Conservation (phyloP, 129 eudicot species). For the Flaveria bidentis region DNA sequence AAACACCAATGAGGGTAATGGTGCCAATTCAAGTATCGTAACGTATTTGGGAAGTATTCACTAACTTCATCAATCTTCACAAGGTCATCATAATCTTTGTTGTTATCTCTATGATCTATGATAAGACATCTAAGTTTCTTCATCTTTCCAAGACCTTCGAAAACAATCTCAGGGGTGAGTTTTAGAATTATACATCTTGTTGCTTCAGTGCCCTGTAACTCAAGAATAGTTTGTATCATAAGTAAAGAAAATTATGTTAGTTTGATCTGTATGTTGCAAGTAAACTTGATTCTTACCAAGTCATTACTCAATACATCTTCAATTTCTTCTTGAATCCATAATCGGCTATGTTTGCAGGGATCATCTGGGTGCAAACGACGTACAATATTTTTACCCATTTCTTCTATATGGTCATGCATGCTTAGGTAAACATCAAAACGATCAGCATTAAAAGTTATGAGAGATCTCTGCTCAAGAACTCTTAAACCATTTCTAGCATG, state of each 20-base stretch:
- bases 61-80: slow-evolving; percentile 1
- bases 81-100: background rate
- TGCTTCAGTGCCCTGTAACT: slow-evolving; percentile 13
- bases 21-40: slow-evolving; percentile 28
- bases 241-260: background rate
- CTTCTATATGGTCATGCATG: slow-evolving; percentile 42
- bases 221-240: background rate
- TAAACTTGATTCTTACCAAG: slow-evolving; percentile 16
- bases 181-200: slow-evolving; percentile 9
- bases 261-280: background rate
- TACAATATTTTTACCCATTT: slow-evolving; percentile 35
- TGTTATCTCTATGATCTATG: background rate
- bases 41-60: background rate
- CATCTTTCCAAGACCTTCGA: slow-evolving; percentile 17
- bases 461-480: slow-evolving; percentile 29
- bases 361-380: slow-evolving; percentile 5
- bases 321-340: slow-evolving; percentile 33
- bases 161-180: background rate
- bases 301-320: slow-evolving; percentile 19
- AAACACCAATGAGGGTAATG: slow-evolving; percentile 21
- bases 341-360: slow-evolving; percentile 24
- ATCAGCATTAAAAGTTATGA: background rate
- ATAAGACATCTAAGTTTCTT: slow-evolving; percentile 12
- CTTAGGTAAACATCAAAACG: background rate
- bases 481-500: slow-evolving; percentile 28